A percentile compares a stretch with the other conserved stretches of the same genome.
phyloP scores from a whole-genome alignment of 768 basidiomycete species.

The Gymnopilus junonius region DNA sequence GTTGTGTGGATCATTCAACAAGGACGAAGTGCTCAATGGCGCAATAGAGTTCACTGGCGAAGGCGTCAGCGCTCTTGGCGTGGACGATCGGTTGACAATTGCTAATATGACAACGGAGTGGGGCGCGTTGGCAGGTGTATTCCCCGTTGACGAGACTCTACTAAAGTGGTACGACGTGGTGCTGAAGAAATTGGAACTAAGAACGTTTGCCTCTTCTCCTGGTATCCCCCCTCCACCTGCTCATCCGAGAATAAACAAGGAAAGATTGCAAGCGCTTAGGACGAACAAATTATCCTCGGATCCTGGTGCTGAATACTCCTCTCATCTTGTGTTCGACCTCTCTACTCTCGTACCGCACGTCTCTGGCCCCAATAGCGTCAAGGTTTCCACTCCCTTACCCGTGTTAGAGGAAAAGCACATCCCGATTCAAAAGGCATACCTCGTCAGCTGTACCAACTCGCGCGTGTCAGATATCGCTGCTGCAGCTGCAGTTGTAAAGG shows the following conservation, averaged over 20 bases:
- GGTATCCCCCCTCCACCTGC: constrained; percentile 72
- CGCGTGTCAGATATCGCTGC: constrained; percentile 93
- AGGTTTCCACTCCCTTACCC: constrained; percentile 92
- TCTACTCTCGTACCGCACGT: constrained; percentile 94
- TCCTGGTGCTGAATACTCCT: constrained; percentile 76
- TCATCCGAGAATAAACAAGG: constrained; percentile 86
- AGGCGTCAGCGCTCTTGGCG: constrained; percentile 73
- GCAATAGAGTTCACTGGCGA: constrained; percentile 96
- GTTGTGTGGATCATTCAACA: constrained; percentile 23
- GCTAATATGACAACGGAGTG: constrained; percentile 99
- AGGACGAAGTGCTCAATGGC: constrained; percentile 85
- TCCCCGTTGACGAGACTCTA: constrained; percentile 87
- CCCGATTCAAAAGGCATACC: constrained; percentile 94
- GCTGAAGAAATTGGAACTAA: constrained; percentile 73
- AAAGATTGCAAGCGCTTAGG: constrained; percentile 69
- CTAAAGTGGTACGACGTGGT: constrained; percentile 85
- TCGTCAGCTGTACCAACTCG: constrained; percentile 98
- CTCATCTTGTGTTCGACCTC: constrained; percentile 90
- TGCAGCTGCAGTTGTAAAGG: constrained; percentile 88
- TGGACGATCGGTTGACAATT: constrained; percentile 96
- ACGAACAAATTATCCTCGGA: constrained; percentile 67
- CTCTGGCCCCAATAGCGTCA: constrained; percentile 98
- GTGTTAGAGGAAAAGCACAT: constrained; percentile 75
- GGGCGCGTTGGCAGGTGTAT: constrained; percentile 96
- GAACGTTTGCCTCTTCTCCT: constrained; percentile 67